Percentiles rank a stretch among this genome's conserved stretches.
These are phyloP conservation scores for Pichia norvegensis DNA, from an alignment of 1,139 yeast genomes.

Conservation along the genomic window DNA sequence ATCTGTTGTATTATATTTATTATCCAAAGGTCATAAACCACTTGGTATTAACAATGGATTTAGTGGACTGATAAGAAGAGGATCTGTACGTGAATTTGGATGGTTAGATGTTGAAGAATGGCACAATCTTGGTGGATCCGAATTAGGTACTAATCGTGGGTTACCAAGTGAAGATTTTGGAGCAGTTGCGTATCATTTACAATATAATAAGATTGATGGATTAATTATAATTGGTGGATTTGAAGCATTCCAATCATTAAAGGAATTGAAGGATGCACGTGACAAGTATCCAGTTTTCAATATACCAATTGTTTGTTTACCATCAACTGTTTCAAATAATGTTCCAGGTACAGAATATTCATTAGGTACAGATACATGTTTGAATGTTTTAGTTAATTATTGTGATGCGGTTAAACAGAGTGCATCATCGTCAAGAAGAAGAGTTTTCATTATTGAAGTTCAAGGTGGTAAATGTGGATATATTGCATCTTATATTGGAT, in stretches of 20 bases:
- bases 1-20: slow-evolving; percentile 84
- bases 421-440: slow-evolving; percentile 88
- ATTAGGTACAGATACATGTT: slow-evolving; percentile 87
- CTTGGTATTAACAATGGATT: slow-evolving; percentile 89
- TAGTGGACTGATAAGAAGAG: slow-evolving; percentile 80
- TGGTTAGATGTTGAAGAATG: slow-evolving; percentile 90
- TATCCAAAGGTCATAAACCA: slow-evolving; percentile 83
- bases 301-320: slow-evolving; percentile 87
- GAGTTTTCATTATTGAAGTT: slow-evolving; percentile 93
- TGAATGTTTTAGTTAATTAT: slow-evolving; percentile 81
- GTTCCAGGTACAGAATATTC: slow-evolving; percentile 98
- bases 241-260: slow-evolving; percentile 80
- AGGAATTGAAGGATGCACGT: slow-evolving; percentile 70
- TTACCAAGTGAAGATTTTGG: slow-evolving; percentile 81
- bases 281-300: slow-evolving; percentile 77
- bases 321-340: slow-evolving; percentile 95
- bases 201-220: slow-evolving; percentile 78
- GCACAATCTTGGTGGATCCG: slow-evolving; percentile 91
- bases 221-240: slow-evolving; percentile 89
- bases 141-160: slow-evolving; percentile 86
- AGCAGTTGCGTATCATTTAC: slow-evolving; percentile 82
- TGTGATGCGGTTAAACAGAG: slow-evolving; percentile 94
- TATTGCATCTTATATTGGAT: slow-evolving; percentile 81
- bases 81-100: slow-evolving; percentile 58
- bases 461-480: slow-evolving; percentile 97